phyloP scores from a whole-genome alignment of 495 filamentous ascomycete species.

The Polyplosphaeria fusca region DNA sequence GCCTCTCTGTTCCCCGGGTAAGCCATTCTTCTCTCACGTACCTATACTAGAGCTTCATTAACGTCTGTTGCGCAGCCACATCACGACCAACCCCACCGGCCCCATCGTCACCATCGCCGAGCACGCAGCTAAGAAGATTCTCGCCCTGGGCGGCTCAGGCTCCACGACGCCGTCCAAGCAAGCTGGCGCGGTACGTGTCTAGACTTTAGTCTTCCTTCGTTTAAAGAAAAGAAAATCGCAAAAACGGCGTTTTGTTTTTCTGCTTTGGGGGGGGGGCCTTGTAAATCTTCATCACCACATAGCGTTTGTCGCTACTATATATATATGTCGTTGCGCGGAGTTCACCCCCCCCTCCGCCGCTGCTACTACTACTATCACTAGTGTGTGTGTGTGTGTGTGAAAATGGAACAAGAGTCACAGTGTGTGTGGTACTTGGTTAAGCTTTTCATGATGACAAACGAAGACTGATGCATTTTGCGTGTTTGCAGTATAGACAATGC shows the following conservation, averaged over 20 bases:
- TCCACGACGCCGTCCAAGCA: not conserved
- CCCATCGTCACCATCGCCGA: constrained; percentile 60
- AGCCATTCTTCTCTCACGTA: constrained; percentile 27
- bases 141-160: constrained; percentile 41
- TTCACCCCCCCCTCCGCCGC: no score
- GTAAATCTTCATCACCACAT: no score
- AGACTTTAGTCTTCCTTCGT: not conserved
- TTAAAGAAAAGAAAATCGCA: not conserved
- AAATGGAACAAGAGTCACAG: no score
- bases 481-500: constrained; percentile 44
- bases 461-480: not conserved
- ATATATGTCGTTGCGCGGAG: no score
- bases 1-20: constrained; percentile 60
- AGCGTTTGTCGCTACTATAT: no score
- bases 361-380: no score
- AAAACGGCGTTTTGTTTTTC: not conserved
- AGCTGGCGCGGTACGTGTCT: constrained; percentile 25
- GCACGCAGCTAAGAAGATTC: constrained; percentile 54
- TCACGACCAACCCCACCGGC: constrained; percentile 58
- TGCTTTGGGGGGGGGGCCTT: not conserved
- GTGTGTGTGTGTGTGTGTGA: no score
- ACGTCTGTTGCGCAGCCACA: constrained; percentile 19
- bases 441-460: not conserved
- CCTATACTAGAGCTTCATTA: not conserved
- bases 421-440: no score